phyloP scores from a whole-genome alignment of 495 filamentous ascomycete genomes.

The Penicillium goetzii region DNA sequence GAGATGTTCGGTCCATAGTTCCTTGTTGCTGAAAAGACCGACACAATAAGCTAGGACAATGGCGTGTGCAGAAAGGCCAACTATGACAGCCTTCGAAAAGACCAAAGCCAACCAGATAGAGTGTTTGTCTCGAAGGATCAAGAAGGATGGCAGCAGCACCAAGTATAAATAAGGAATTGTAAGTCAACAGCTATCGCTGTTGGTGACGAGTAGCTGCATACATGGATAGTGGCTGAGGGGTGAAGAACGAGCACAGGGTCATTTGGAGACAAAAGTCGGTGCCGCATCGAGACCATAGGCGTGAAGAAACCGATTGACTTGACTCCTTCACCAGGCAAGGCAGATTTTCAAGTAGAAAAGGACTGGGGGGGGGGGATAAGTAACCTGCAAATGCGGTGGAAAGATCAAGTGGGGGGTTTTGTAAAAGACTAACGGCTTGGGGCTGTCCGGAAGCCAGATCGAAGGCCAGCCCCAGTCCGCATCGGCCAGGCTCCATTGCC shows the following conservation, averaged over 20 bases:
- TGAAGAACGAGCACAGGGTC: conserved; percentile 29
- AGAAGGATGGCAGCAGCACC: conserved; percentile 14
- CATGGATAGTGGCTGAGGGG: conserved; percentile 42
- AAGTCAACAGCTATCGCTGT: conserved; percentile 32
- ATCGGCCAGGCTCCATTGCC: conserved; percentile 19
- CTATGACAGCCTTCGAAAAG: neutral
- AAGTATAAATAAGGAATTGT: conserved; percentile 33
- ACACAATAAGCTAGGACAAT: neutral
- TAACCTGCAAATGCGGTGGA: conserved; percentile 35
- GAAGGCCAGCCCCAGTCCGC: conserved; percentile 39
- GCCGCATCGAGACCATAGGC: conserved; percentile 31
- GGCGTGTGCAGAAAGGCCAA: neutral
- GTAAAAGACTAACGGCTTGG: conserved; percentile 28
- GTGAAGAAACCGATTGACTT: conserved; percentile 30
- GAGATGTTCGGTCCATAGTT: conserved; percentile 24
- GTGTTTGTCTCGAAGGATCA: conserved; percentile 18
- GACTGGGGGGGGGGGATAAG: neutral
- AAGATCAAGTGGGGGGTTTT: conserved; percentile 25
- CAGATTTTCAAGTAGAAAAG: conserved; percentile 37
- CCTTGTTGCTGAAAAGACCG: neutral
- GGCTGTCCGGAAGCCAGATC: conserved; percentile 34
- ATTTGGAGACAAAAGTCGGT: conserved; percentile 33
- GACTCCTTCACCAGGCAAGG: conserved; percentile 44
- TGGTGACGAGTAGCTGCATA: conserved; percentile 28
- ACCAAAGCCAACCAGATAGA: conserved; percentile 16